Evolutionary conservation across 441 rosid species (phyloP).

Genomic region (Gossypium aridum): DNA sequence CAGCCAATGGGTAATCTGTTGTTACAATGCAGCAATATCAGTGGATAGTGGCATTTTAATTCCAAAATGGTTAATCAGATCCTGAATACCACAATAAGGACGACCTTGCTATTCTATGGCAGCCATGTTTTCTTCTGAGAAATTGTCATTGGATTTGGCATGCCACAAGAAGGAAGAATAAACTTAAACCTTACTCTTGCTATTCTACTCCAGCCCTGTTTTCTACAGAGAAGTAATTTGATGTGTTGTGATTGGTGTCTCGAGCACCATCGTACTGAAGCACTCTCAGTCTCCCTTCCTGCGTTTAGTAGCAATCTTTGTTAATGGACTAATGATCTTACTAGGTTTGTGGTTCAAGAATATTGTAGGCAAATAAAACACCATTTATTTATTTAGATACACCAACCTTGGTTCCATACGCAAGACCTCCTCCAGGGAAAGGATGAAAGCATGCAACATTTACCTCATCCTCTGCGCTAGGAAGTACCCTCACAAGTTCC

Average conservation of each 20-base stretch:
- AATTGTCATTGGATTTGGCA: neutral
- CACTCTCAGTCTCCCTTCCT: slow-evolving; percentile 91
- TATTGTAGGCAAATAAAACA: neutral
- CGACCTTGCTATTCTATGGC: too few relatives aligned
- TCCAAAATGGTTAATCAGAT: neutral
- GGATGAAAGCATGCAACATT: slow-evolving; percentile 92
- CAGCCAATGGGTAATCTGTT: neutral
- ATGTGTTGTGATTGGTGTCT: slow-evolving; percentile 36
- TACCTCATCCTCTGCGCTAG: slow-evolving; percentile 91
- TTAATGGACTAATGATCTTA: slow-evolving; percentile 4
- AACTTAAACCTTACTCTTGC: slow-evolving; percentile 9
- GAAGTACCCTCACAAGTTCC: slow-evolving; percentile 91
- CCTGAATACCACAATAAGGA: too few relatives aligned
- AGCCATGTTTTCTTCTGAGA: too few relatives aligned
- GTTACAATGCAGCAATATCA: neutral
- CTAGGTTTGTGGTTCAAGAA: neutral
- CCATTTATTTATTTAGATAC: neutral
- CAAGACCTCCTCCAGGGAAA: slow-evolving; percentile 85
- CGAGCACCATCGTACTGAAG: slow-evolving; percentile 59
- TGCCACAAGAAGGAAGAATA: neutral
- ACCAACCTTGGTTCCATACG: slow-evolving; percentile 80
- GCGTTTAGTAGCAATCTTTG: slow-evolving; percentile 23
- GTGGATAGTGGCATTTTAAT: neutral
- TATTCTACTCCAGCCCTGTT: slow-evolving; percentile 65
- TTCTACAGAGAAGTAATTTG: slow-evolving; percentile 44